Evolutionary conservation across 2,329 filamentous ascomycete genomes (phyloP).

Genomic region (Colletotrichum spinosum): DNA sequence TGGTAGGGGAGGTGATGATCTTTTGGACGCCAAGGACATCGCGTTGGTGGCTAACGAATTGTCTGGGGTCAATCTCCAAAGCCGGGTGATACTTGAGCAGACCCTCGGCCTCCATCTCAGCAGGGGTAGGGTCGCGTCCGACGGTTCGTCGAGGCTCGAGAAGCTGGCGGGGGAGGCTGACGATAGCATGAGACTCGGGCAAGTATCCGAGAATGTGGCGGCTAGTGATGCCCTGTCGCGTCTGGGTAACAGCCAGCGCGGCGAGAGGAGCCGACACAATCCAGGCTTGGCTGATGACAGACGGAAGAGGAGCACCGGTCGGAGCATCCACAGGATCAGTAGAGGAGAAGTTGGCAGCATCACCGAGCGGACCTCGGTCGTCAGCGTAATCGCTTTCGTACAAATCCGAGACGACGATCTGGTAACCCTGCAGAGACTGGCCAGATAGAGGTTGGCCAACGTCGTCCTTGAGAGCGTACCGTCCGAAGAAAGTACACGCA

Average conservation of each 20-base stretch:
- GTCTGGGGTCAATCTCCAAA: conserved; percentile 86
- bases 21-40: conserved; percentile 81
- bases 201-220: conserved; percentile 85
- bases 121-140: conserved; percentile 82
- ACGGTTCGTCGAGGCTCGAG: conserved; percentile 90
- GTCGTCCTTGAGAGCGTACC: conserved; percentile 68
- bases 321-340: conserved; percentile 72
- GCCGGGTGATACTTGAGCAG: conserved; percentile 80
- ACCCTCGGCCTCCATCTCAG: conserved; percentile 83
- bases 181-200: conserved; percentile 77
- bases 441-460: conserved; percentile 46
- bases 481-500: conserved; percentile 81
- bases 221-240: conserved; percentile 89
- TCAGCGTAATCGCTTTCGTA: conserved; percentile 89
- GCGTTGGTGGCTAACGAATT: conserved; percentile 82
- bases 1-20: conserved; percentile 80
- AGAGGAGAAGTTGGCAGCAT: conserved; percentile 80
- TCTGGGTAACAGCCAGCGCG: conserved; percentile 86
- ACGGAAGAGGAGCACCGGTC: conserved; percentile 71
- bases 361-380: conserved; percentile 82
- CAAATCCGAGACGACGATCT: conserved; percentile 87
- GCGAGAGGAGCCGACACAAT: conserved; percentile 84
- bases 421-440: conserved; percentile 81
- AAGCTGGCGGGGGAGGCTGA: conserved; percentile 81
- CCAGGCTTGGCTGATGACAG: conserved; percentile 83